Conservation (phyloP, 192 early-diverging fungal genomes). For the Coemansia sp. region DNA sequence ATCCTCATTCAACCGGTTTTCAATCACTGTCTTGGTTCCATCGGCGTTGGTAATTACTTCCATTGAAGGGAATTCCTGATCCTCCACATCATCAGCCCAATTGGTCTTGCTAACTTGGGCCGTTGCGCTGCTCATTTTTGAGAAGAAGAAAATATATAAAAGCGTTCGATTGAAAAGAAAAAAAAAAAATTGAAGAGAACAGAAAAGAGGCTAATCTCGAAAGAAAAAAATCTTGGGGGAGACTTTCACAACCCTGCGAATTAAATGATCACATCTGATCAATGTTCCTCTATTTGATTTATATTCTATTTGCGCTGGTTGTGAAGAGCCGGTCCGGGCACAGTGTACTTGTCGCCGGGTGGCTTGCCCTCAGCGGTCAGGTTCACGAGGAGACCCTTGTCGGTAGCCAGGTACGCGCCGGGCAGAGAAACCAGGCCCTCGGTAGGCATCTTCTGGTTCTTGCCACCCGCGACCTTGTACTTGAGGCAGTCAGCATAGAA, state of each 20-base stretch:
- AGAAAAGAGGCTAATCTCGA: background rate
- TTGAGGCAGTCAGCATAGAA: constrained; percentile 3
- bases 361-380: constrained; percentile 2
- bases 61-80: constrained; percentile 45
- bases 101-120: constrained; percentile 49
- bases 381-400: background rate
- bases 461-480: background rate
- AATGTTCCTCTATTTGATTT: no score
- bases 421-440: background rate
- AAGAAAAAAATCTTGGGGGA: background rate
- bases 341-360: constrained; percentile 3
- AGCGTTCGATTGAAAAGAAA: background rate
- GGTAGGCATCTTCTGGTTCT: background rate
- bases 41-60: constrained; percentile 58
- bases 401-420: background rate
- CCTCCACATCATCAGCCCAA: constrained; percentile 79
- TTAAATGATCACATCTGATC: background rate
- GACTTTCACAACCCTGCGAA: background rate
- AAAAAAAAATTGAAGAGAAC: background rate
- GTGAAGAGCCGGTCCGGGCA: constrained; percentile 1
- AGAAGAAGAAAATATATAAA: background rate
- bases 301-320: background rate
- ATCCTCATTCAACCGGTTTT: constrained; percentile 83
- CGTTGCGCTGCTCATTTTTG: background rate
- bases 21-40: constrained; percentile 78